phyloP scores from a whole-genome alignment of 495 filamentous ascomycete species.

The Aspergillus sparsus region DNA sequence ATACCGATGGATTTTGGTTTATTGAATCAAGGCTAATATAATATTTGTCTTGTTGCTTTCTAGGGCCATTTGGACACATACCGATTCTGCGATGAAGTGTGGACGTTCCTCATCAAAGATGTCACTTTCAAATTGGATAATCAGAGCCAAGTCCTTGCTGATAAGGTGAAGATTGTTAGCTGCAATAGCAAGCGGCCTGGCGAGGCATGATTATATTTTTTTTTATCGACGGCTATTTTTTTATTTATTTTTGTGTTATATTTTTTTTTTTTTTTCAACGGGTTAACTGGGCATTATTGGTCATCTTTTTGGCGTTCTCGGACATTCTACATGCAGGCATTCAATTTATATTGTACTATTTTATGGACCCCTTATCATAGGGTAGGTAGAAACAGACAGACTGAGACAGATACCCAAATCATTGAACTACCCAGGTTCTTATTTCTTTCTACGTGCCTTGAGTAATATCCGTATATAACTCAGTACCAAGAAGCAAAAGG shows the following conservation, averaged over 20 bases:
- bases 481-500: background rate
- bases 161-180: slow-evolving; percentile 96
- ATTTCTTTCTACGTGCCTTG: background rate
- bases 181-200: slow-evolving; percentile 87
- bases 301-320: slow-evolving; percentile 16
- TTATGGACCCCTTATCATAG: background rate
- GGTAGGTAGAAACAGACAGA: background rate
- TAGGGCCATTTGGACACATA: slow-evolving; percentile 98
- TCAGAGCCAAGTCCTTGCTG: slow-evolving; percentile 61
- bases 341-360: slow-evolving; percentile 13
- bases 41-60: background rate
- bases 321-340: slow-evolving; percentile 1
- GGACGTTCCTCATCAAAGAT: slow-evolving; percentile 99
- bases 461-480: background rate
- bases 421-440: slow-evolving; percentile 3
- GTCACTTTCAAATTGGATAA: slow-evolving; percentile 97
- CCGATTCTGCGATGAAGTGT: slow-evolving; percentile 99
- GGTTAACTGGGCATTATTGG: slow-evolving; percentile 4
- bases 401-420: slow-evolving; percentile 16
- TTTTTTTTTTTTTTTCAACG: slow-evolving; percentile 16
- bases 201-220: slow-evolving; percentile 49
- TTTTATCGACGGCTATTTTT: background rate
- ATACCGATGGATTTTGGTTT: background rate
- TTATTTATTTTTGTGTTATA: slow-evolving; percentile 20
- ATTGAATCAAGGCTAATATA: slow-evolving; percentile 19